Conservation (phyloP, 129 eudicot species). For the Daucus carota region DNA sequence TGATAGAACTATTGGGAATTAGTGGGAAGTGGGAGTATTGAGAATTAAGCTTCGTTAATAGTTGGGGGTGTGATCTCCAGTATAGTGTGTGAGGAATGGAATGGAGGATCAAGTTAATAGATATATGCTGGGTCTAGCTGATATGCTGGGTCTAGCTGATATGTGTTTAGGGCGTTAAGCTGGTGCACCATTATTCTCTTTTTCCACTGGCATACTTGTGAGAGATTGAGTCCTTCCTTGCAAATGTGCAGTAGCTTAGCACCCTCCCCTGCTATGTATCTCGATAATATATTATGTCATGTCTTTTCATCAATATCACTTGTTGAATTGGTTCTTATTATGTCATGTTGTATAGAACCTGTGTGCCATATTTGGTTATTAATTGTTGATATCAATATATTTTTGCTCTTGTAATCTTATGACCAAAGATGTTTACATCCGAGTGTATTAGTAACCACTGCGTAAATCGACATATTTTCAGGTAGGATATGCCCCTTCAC, state of each 20-base stretch:
- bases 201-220: background rate
- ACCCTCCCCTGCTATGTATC: background rate
- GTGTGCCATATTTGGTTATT: background rate
- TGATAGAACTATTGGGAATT: too few relatives aligned
- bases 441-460: background rate
- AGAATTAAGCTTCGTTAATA: too few relatives aligned
- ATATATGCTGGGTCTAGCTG: background rate
- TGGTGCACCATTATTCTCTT: background rate
- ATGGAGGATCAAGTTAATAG: background rate
- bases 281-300: background rate
- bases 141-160: background rate
- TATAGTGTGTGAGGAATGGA: too few relatives aligned
- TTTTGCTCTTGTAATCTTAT: background rate
- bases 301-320: background rate
- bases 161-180: background rate
- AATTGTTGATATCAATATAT: background rate
- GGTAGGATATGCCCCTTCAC: conserved; percentile 93
- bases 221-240: background rate
- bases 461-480: conserved; percentile 26
- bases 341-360: background rate
- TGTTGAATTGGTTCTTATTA: background rate
- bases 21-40: too few relatives aligned
- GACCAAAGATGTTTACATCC: background rate
- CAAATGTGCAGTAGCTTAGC: background rate
- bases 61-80: too few relatives aligned